Conservation (phyloP, 2,329 filamentous ascomycete species). For the Aureobasidium sp. region DNA sequence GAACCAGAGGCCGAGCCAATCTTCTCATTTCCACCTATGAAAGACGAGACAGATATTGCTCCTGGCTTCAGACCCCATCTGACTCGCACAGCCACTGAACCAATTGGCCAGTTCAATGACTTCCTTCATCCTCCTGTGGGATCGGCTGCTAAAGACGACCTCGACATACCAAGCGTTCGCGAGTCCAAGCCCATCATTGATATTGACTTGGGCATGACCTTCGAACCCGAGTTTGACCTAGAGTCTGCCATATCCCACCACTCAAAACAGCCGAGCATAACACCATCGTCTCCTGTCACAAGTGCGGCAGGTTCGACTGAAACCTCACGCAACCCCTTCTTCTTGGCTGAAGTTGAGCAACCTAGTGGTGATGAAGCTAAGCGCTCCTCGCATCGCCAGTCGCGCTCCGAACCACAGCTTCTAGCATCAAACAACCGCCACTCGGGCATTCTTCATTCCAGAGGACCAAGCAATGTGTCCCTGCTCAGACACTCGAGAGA, state of each 20-base stretch:
- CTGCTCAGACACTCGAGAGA: constrained; percentile 19
- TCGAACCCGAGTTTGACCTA: constrained; percentile 15
- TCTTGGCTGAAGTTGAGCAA: constrained; percentile 36
- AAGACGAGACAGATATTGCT: constrained; percentile 21
- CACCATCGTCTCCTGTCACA: constrained; percentile 29
- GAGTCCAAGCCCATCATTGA: constrained; percentile 39
- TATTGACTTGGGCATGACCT: constrained; percentile 29
- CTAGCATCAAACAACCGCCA: constrained; percentile 20
- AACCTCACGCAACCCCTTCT: constrained; percentile 40
- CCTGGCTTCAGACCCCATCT: constrained; percentile 32
- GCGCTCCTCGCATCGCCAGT: constrained; percentile 30
- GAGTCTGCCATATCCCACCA: not conserved
- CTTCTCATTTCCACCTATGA: constrained; percentile 13
- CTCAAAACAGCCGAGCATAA: constrained; percentile 33
- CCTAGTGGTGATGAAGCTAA: constrained; percentile 24
- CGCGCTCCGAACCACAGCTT: constrained; percentile 26
- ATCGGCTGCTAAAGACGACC: constrained; percentile 17
- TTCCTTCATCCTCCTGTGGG: constrained; percentile 24
- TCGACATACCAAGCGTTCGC: constrained; percentile 28
- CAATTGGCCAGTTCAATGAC: constrained; percentile 31
- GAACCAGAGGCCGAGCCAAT: constrained; percentile 19
- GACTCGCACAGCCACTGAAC: constrained; percentile 35
- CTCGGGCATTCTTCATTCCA: constrained; percentile 25
- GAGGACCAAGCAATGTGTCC: constrained; percentile 26
- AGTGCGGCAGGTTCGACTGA: constrained; percentile 27